phyloP scores from a whole-genome alignment of 495 filamentous ascomycete genomes.

The Talaromyces trachyspermus region DNA sequence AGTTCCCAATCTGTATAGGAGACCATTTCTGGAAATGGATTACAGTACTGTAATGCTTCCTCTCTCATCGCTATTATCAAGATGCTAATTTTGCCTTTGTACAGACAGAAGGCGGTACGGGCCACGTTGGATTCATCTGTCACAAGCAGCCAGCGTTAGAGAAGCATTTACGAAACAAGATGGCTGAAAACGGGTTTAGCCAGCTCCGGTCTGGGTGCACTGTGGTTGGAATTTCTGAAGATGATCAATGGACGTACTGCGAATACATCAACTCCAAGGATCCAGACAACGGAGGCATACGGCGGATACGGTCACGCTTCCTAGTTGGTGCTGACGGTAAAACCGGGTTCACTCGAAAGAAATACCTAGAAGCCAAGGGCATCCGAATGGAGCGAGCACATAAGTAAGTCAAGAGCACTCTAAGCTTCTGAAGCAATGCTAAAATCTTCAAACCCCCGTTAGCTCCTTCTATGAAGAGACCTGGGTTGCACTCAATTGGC shows the following conservation, averaged over 20 bases:
- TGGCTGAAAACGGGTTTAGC: conserved; percentile 20
- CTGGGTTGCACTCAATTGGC: conserved; percentile 47
- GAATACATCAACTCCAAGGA: conserved; percentile 25
- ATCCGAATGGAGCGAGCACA: conserved; percentile 32
- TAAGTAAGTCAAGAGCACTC: conserved; percentile 10
- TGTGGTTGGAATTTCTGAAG: conserved; percentile 22
- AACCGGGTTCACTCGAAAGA: conserved; percentile 40
- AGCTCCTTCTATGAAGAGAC: conserved; percentile 40
- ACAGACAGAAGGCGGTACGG: conserved; percentile 26
- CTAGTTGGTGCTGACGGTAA: conserved; percentile 47
- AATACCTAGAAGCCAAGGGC: conserved; percentile 39
- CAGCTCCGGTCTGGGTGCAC: conserved; percentile 27
- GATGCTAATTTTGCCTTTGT: background rate
- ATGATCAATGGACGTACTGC: conserved; percentile 24
- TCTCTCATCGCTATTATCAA: background rate
- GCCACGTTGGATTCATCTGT: conserved; percentile 29
- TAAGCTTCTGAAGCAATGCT: background rate
- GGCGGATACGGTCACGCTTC: conserved; percentile 25
- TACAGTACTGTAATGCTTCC: conserved; percentile 16
- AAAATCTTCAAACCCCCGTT: conserved; percentile 1
- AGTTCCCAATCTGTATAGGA: conserved; percentile 11
- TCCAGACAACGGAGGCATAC: too few species aligned
- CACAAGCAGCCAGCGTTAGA: conserved; percentile 23
- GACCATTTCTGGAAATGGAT: conserved; percentile 22
- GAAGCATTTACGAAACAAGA: conserved; percentile 18